phyloP scores from a whole-genome alignment of 1,284 basidiomycete genomes.

The Neolentinus lepideus region DNA sequence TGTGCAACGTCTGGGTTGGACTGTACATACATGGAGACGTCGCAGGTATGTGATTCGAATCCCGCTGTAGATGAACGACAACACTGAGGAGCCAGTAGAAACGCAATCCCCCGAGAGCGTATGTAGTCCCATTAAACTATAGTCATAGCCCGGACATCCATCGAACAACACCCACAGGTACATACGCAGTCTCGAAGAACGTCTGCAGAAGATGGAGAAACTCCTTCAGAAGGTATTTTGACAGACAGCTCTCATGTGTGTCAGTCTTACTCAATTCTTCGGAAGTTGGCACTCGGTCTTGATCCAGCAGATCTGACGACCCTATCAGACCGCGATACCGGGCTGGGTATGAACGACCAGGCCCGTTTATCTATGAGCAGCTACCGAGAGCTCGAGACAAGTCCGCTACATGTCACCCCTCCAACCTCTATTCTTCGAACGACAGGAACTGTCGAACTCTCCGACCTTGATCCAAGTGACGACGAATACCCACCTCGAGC shows the following conservation, averaged over 20 bases:
- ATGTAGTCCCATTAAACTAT: conserved; percentile 17
- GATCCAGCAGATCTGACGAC: not conserved
- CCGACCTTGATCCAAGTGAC: conserved; percentile 30
- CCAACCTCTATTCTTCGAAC: not conserved
- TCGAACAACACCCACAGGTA: conserved; percentile 34
- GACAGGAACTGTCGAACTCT: conserved; percentile 8
- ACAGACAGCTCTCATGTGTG: not conserved
- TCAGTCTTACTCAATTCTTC: not conserved
- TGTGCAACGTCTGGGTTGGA: conserved; percentile 67
- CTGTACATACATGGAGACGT: conserved; percentile 73
- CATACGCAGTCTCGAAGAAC: conserved; percentile 65
- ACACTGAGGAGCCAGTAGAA: conserved; percentile 19
- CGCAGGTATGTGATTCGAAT: conserved; percentile 41
- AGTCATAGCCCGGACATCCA: not conserved
- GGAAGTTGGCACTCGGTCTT: conserved; percentile 25
- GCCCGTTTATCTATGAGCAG: not conserved
- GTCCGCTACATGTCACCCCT: not conserved
- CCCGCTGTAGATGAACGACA: not conserved
- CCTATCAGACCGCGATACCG: not conserved
- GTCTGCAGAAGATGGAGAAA: conserved; percentile 66
- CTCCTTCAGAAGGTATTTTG: conserved; percentile 49
- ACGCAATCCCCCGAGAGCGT: not conserved
- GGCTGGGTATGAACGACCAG: not conserved
- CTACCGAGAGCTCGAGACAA: not conserved
- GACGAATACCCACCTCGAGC: conserved; percentile 22